Evolutionary conservation across 192 early-diverging fungal genomes (phyloP).

Genomic region (Thoreauomyces humboldtii): DNA sequence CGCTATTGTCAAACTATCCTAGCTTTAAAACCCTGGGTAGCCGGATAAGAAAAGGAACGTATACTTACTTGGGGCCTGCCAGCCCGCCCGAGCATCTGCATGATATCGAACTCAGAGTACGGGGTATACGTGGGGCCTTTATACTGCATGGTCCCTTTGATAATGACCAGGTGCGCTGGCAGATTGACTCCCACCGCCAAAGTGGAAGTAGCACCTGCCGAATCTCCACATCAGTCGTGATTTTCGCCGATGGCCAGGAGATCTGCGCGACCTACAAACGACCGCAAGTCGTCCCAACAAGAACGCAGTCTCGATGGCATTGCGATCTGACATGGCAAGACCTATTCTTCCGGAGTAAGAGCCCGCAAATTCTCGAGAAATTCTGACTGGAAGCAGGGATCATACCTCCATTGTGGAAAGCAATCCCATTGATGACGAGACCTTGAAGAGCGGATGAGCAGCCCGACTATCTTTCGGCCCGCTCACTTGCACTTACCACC

Average conservation of each 20-base stretch:
- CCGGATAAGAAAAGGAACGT: background rate
- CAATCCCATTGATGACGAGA: conserved; percentile 56
- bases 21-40: too few relatives aligned
- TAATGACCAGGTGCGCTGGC: conserved; percentile 69
- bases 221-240: background rate
- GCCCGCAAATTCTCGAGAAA: too few relatives aligned
- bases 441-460: too few relatives aligned
- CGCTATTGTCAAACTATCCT: conserved; percentile 65
- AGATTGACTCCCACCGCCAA: conserved; percentile 77
- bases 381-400: too few relatives aligned
- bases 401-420: conserved; percentile 62
- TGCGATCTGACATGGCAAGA: conserved; percentile 38
- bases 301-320: conserved; percentile 57
- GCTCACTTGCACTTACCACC: too few relatives aligned
- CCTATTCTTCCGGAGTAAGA: too few relatives aligned
- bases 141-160: conserved; percentile 63
- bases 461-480: too few relatives aligned
- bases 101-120: conserved; percentile 61
- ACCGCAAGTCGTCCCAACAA: conserved; percentile 47
- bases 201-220: conserved; percentile 69
- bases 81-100: conserved; percentile 77
- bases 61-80: conserved; percentile 58
- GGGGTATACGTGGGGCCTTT: conserved; percentile 40
- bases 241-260: background rate
- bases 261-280: conserved; percentile 51